Percentiles rank a stretch among this genome's conserved stretches.
phyloP scores from a whole-genome alignment of 2,329 filamentous ascomycete species.

The Aspergillus ibericus region DNA sequence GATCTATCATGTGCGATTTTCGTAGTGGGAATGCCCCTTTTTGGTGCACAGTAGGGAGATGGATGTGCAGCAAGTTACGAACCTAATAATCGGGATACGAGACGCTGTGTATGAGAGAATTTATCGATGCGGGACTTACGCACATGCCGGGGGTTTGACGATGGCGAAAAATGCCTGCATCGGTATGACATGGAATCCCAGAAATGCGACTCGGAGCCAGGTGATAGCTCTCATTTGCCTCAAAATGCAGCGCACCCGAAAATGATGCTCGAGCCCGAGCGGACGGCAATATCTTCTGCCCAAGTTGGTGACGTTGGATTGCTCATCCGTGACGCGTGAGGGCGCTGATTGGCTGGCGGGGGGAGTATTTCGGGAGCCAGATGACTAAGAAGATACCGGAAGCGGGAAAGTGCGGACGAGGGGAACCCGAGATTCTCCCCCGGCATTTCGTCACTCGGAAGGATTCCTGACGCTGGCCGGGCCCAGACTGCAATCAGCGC shows the following conservation, averaged over 20 bases:
- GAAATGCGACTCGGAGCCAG: background rate
- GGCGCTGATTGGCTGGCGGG: constrained; percentile 27
- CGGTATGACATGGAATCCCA: background rate
- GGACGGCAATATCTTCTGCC: constrained; percentile 37
- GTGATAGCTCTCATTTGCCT: background rate
- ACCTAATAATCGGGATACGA: background rate
- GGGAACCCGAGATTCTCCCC: constrained; percentile 16
- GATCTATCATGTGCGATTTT: constrained; percentile 3
- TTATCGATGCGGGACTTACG: background rate
- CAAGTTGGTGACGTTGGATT: constrained; percentile 25
- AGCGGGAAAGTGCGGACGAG: constrained; percentile 6
- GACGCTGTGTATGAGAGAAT: background rate
- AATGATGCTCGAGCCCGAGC: constrained; percentile 15
- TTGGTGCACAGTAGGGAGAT: background rate
- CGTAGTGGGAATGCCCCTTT: background rate
- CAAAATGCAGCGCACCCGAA: constrained; percentile 4
- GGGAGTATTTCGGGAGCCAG: constrained; percentile 19
- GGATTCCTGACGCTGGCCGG: background rate
- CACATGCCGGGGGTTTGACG: background rate
- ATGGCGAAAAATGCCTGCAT: background rate
- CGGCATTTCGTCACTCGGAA: constrained; percentile 22
- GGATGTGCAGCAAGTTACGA: background rate
- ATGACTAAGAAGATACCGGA: constrained; percentile 18
- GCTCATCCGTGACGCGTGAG: constrained; percentile 13
- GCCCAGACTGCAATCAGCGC: background rate